Base-by-base conservation (phyloP, 768 basidiomycete genomes). In the Cystobasidiopsis lactophilus region DNA sequence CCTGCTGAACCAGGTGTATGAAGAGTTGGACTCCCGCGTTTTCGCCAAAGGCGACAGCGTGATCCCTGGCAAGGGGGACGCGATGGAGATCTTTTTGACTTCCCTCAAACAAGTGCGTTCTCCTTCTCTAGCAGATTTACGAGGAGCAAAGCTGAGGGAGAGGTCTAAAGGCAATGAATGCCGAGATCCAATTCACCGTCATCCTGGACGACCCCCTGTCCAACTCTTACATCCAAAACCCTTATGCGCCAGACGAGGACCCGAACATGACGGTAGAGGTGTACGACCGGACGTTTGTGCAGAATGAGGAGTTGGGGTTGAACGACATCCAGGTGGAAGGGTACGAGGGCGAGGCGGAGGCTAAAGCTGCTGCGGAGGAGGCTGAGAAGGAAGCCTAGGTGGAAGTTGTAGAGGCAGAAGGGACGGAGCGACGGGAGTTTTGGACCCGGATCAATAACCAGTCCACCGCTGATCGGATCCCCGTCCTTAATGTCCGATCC, bases 221-320 rank as follows among this genome's bases (percentile, higher is more conserved):
- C 14, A 95, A 96, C 66, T 89, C 85, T 2, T 89, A 96, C 63
- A 70, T 98, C 41, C 93, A 98, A 66, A 93, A 86, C 65, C 61
- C 89, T n/a, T 95, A 91, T 64, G 91, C 93, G 0, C 93, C 93
- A 3, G 91, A 98, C 63, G 78, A 83, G 0, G 91, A 96, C 63
- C 91, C 91, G 1, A 86, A 88, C 62, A 85, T 98, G 82, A 71
- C 66, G 29, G 74, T 82, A 49, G 83, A 81, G 64, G 64, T 66
- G 52, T 98, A 96, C 62, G 82, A 88, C 38, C 72, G 93, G 46
- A 77, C 77, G 3, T 82, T 75, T 70, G 76, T 85, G 40, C 86
- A 98, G 70, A 88, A 98, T 60, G 93, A 96, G 64, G 85, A 86
- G 47, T 71, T 96, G 14, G 93, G 91, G 3, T 65, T 98, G 45